phyloP scores from a whole-genome alignment of 306 rosid genomes.

The Inga laurina region DNA sequence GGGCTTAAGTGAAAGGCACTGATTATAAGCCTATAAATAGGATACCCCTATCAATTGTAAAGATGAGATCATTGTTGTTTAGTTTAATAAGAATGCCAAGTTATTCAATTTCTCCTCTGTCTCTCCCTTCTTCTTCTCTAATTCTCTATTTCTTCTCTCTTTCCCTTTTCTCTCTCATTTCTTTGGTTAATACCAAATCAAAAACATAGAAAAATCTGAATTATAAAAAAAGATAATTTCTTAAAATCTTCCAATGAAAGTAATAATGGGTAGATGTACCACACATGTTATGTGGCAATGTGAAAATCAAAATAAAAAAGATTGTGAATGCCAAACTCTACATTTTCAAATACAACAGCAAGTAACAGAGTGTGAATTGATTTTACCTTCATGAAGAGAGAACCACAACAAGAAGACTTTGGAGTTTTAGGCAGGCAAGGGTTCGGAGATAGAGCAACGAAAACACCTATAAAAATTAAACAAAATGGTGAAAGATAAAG shows the following conservation, averaged over 20 bases:
- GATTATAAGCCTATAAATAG: no score
- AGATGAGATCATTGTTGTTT: no score
- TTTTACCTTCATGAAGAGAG: slow-evolving; percentile 81
- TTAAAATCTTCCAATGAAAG: slow-evolving; percentile 19
- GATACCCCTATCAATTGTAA: no score
- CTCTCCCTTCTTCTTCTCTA: no score
- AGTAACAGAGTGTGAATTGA: slow-evolving; percentile 15
- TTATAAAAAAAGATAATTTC: no score
- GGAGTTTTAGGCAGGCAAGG: slow-evolving; percentile 87
- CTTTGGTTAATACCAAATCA: no score
- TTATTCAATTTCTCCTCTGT: no score
- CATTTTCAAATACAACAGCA: not conserved
- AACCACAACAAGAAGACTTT: slow-evolving; percentile 78
- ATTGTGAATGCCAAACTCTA: slow-evolving; percentile 9
- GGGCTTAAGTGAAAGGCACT: no score
- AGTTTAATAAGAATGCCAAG: no score
- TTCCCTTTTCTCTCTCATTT: no score
- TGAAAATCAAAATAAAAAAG: slow-evolving; percentile 7
- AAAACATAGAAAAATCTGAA: not conserved
- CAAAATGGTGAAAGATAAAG: slow-evolving; percentile 1
- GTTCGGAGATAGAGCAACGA: slow-evolving; percentile 72
- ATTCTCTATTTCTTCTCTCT: no score
- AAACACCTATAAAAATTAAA: slow-evolving; percentile 57
- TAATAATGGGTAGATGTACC: not conserved
- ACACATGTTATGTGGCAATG: not conserved